Percentiles rank a stretch among this genome's conserved stretches.
phyloP scores from a whole-genome alignment of 768 basidiomycete species.

The Mycena vulgaris region DNA sequence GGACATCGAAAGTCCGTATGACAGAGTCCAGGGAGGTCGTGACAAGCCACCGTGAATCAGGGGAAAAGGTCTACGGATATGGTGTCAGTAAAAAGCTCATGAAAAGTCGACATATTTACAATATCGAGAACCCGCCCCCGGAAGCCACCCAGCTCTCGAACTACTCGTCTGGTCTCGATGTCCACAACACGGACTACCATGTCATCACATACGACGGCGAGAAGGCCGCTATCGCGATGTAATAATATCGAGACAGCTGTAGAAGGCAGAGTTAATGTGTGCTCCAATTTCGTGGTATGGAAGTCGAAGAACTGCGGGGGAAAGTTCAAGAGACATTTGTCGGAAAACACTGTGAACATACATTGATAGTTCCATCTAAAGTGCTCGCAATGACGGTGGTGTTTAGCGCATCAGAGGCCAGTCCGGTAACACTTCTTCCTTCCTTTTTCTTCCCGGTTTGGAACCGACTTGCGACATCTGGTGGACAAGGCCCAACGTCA shows the following conservation, averaged over 20 bases:
- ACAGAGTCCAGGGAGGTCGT: slow-evolving; percentile 90
- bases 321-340: slow-evolving; percentile 16
- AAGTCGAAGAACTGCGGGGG: slow-evolving; percentile 93
- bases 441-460: slow-evolving; percentile 57
- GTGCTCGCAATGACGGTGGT: slow-evolving; percentile 86
- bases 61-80: slow-evolving; percentile 84
- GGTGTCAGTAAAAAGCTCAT: slow-evolving; percentile 5
- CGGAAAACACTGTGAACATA: slow-evolving; percentile 55
- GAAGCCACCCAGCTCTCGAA: slow-evolving; percentile 91
- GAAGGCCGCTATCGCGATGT: slow-evolving; percentile 87
- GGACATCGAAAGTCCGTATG: slow-evolving; percentile 96
- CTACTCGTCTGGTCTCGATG: slow-evolving; percentile 89
- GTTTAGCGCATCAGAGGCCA: slow-evolving; percentile 91
- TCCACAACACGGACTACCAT: slow-evolving; percentile 89
- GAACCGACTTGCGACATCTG: slow-evolving; percentile 64
- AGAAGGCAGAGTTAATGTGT: slow-evolving; percentile 78
- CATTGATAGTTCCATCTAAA: slow-evolving; percentile 90
- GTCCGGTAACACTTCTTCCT: slow-evolving; percentile 79
- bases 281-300: slow-evolving; percentile 83
- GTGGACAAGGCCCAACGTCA: slow-evolving; percentile 74
- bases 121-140: slow-evolving; percentile 90
- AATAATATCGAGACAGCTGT: slow-evolving; percentile 79
- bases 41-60: slow-evolving; percentile 95
- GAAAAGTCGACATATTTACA: slow-evolving; percentile 60
- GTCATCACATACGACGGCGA: slow-evolving; percentile 91